A percentile compares a stretch with the other conserved stretches of the same genome.
phyloP scores from a whole-genome alignment of 2,329 filamentous ascomycete species.

The Lachnum nothofagi region DNA sequence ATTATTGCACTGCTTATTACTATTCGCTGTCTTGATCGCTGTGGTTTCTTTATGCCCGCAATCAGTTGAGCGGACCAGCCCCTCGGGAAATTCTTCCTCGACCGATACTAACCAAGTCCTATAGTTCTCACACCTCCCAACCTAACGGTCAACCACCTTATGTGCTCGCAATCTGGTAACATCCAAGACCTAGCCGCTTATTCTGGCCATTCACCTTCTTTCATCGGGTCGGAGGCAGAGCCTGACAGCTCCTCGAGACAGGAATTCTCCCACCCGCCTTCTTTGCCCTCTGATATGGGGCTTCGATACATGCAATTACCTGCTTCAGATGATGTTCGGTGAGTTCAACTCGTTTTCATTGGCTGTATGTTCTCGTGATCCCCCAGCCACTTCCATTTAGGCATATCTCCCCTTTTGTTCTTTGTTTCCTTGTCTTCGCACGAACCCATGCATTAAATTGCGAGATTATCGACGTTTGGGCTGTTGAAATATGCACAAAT shows the following conservation, averaged over 20 bases:
- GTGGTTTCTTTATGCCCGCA: not conserved
- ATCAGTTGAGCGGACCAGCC: not conserved
- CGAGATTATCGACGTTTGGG: constrained; percentile 16
- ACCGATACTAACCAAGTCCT: constrained; percentile 20
- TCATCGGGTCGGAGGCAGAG: constrained; percentile 32
- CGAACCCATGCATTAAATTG: constrained; percentile 16
- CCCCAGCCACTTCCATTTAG: constrained; percentile 25
- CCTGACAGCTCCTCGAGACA: constrained; percentile 33
- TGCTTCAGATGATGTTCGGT: constrained; percentile 34
- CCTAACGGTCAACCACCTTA: constrained; percentile 31
- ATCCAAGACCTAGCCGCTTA: constrained; percentile 32
- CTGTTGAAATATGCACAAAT: constrained; percentile 15
- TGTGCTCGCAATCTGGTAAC: constrained; percentile 35
- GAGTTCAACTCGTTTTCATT: constrained; percentile 25
- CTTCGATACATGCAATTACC: constrained; percentile 32
- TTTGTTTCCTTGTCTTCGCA: constrained; percentile 13
- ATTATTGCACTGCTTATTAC: constrained; percentile 1
- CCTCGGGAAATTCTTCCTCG: not conserved
- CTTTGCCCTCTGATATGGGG: constrained; percentile 32
- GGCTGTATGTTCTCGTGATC: constrained; percentile 22
- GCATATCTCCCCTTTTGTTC: constrained; percentile 21
- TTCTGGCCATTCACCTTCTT: constrained; percentile 30
- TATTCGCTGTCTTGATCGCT: constrained; percentile 13
- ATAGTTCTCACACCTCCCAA: constrained; percentile 27
- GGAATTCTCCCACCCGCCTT: constrained; percentile 26